phyloP scores from a whole-genome alignment of 345 rosid genomes.

The Sisymbrium altissimum region DNA sequence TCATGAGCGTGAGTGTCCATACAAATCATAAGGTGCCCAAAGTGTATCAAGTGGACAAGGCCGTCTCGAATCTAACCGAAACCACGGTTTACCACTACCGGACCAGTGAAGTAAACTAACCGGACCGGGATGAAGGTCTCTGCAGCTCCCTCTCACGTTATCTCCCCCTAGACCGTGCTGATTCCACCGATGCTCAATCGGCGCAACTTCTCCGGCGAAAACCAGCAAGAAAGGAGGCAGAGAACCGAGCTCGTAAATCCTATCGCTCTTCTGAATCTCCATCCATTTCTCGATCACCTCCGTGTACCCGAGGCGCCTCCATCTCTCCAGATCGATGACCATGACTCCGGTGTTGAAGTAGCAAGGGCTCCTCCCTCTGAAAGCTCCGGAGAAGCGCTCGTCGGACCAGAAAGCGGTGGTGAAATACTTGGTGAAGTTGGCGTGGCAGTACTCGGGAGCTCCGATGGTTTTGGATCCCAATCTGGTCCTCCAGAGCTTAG shows the following conservation, averaged over 20 bases:
- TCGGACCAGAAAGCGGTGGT: conserved; percentile 72
- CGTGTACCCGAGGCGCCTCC: conserved; percentile 77
- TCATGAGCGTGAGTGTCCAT: conserved; percentile 48
- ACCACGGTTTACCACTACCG: conserved; percentile 98
- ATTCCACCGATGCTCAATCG: conserved; percentile 94
- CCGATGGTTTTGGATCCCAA: conserved; percentile 76
- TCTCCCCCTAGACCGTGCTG: conserved; percentile 97
- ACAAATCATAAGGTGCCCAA: conserved; percentile 88
- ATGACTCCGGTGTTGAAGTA: conserved; percentile 93
- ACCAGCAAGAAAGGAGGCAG: conserved; percentile 87
- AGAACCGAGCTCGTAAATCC: conserved; percentile 93
- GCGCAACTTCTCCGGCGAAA: conserved; percentile 84
- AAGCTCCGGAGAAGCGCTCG: conserved; percentile 44
- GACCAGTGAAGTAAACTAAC: conserved; percentile 97
- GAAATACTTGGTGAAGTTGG: conserved; percentile 89
- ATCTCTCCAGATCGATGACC: conserved; percentile 90
- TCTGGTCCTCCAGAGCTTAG: conserved; percentile 68
- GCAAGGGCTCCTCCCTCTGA: conserved; percentile 62
- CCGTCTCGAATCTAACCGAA: conserved; percentile 70
- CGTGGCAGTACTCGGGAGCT: conserved; percentile 96
- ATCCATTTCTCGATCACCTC: conserved; percentile 89
- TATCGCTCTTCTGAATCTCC: conserved; percentile 83
- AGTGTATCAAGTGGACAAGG: conserved; percentile 82
- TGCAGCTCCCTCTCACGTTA: conserved; percentile 85
- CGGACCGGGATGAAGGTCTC: conserved; percentile 88